Percentiles rank a stretch among this genome's conserved stretches.
phyloP scores from a whole-genome alignment of 176 grass and related monocot genomes.

The Eragrostis curvula region DNA sequence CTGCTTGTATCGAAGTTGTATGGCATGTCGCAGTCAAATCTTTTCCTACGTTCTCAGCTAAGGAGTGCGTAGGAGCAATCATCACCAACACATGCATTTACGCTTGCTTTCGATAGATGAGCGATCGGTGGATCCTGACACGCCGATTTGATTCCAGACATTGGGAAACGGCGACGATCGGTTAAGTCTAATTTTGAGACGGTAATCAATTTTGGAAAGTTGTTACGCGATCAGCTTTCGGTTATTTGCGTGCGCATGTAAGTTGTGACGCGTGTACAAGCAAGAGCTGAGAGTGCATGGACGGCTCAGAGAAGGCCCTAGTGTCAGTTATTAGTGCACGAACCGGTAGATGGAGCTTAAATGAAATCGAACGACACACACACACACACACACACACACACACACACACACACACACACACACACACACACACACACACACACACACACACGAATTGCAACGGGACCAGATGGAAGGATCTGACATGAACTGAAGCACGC shows the following conservation, averaged over 20 bases:
- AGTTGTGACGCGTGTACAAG: not conserved
- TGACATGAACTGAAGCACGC: too few relatives aligned
- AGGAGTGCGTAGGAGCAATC: slow-evolving; percentile 13
- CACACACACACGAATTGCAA: too few relatives aligned
- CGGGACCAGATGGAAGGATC: too few relatives aligned
- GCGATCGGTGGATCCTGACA: not conserved
- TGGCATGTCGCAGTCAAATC: slow-evolving; percentile 1
- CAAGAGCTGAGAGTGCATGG: not conserved
- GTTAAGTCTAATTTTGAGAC: not conserved
- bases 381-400: too few relatives aligned
- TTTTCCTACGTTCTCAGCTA: not conserved
- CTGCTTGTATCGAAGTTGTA: not conserved
- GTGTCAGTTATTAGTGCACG: too few relatives aligned
- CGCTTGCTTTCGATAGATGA: not conserved
- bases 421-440: too few relatives aligned
- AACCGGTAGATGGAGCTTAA: too few relatives aligned
- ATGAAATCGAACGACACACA: too few relatives aligned
- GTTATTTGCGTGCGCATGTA: not conserved
- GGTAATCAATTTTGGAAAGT: not conserved
- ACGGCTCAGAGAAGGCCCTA: too few relatives aligned
- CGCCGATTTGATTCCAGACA: not conserved
- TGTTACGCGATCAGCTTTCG: not conserved
- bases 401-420: too few relatives aligned
- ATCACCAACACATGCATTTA: not conserved
- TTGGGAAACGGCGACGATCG: not conserved